Evolutionary conservation across 164 flowering plant genomes (phyloP), one percentile per base, ranked within the genome.

Genomic region (Saururus chinensis): DNA sequence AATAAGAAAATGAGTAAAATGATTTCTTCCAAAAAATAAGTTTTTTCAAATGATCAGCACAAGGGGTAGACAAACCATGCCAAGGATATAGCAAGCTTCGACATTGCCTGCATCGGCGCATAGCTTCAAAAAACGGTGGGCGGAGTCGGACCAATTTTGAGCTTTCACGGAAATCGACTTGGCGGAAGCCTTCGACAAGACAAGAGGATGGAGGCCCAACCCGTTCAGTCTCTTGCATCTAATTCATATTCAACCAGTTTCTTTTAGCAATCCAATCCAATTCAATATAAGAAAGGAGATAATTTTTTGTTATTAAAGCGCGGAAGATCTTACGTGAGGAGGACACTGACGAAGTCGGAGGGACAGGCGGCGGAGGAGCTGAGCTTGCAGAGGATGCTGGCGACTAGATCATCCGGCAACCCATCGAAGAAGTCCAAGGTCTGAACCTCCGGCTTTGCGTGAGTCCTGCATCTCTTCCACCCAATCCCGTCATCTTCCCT

Each of bases 71-170:
- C 81, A 59, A 0, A 87, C 95, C 95, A 89, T 87, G 67, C 98
- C 98, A 12, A 92, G 92, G 19, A 75, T 75, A 63, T 77, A 89
- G 41, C 70, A 78, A 22, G 98, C 98, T 54, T 92, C 95, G n/a
- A 71, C 57, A 66, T 80, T 92, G 42, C 98, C 98, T 57, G 95
- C 77, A 57, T 69, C 74, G 9, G 83, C 84, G 58, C 95, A 89
- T 17, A 19, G 82, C 66, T 79, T 78, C 14, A 92, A 67, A 64
- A 89, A 92, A 1, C 83, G 76, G 67, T 87, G 92, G 71, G 93
- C 79, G 1, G 80, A 76, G 16, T 87, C 93, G 4, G 84, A 82
- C 95, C 95, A 92, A 61, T 66, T 79, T 10, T 65, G 54, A 1
- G 88, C 76, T 61, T 59, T 78, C 11, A 84, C 73, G 0, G 84